These are phyloP conservation scores for Macaranga tanarius DNA, from an alignment of 441 rosid genomes.

Conservation along the genomic window DNA sequence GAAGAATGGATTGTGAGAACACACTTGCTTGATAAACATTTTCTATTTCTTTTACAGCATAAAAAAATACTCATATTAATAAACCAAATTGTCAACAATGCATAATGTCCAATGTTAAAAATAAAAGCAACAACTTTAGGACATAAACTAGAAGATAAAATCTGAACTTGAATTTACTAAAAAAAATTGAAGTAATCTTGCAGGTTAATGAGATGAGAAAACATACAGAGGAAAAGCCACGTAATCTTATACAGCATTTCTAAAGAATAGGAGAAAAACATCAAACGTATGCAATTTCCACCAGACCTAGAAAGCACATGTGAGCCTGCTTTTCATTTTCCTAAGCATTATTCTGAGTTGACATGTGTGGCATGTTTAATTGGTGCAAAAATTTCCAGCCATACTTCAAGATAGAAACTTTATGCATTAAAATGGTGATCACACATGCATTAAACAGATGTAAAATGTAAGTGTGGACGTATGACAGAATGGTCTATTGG, in stretches of 20 bases:
- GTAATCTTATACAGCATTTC: neutral
- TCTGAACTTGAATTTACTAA: too few relatives aligned
- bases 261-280: neutral
- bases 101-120: too few relatives aligned
- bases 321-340: neutral
- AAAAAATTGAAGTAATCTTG: too few relatives aligned
- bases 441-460: neutral
- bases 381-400: neutral
- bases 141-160: too few relatives aligned
- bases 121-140: too few relatives aligned
- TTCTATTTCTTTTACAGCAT: too few relatives aligned
- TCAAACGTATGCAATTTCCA: neutral
- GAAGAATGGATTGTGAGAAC: constrained; percentile 16
- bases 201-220: neutral
- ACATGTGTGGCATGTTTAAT: neutral
- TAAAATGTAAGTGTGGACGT: neutral
- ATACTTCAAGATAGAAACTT: neutral
- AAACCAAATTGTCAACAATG: too few relatives aligned
- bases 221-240: neutral
- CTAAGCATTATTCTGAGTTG: neutral
- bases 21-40: neutral
- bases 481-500: neutral
- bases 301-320: neutral
- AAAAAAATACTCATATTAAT: too few relatives aligned
- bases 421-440: neutral